phyloP scores from a whole-genome alignment of 1,284 basidiomycete genomes.

The Naganishia albida region DNA sequence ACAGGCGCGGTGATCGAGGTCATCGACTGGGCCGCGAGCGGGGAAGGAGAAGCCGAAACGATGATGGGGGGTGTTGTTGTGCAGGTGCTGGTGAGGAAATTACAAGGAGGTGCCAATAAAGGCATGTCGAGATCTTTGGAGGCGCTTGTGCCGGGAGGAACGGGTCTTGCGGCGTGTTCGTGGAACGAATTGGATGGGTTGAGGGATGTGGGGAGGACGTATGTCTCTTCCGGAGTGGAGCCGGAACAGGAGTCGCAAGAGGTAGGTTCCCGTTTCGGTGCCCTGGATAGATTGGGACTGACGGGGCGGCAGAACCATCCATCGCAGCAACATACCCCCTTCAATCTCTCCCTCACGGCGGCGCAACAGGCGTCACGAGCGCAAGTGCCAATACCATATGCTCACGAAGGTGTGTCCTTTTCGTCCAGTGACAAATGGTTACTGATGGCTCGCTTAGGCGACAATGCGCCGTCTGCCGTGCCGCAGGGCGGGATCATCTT shows the following conservation, averaged over 20 bases:
- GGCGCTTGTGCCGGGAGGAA: conserved; percentile 8
- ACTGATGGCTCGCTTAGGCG: conserved; percentile 4
- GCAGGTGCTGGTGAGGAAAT: conserved; percentile 47
- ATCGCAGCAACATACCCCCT: conserved; percentile 55
- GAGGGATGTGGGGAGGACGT: conserved; percentile 10
- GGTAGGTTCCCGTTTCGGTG: not conserved
- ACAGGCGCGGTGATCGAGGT: conserved; percentile 2
- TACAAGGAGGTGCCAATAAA: conserved; percentile 49
- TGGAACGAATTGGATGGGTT: conserved; percentile 27
- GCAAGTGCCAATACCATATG: conserved; percentile 81
- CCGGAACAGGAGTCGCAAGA: conserved; percentile 15
- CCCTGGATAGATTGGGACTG: too few species aligned
- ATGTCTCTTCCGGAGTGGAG: not conserved
- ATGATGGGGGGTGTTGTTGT: conserved; percentile 36
- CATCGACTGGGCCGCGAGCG: not conserved
- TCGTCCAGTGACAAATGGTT: not conserved
- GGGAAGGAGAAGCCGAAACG: not conserved
- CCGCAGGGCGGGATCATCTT: conserved; percentile 61
- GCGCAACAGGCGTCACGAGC: conserved; percentile 77
- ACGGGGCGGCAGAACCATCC: conserved; percentile 20
- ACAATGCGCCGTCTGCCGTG: conserved; percentile 11
- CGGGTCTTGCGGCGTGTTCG: conserved; percentile 7
- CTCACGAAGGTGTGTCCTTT: conserved; percentile 65
- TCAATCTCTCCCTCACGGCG: conserved; percentile 81
- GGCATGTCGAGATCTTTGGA: conserved; percentile 47